Conservation (phyloP, 2,329 filamentous ascomycete genomes). For the Colletotrichum sp. region DNA sequence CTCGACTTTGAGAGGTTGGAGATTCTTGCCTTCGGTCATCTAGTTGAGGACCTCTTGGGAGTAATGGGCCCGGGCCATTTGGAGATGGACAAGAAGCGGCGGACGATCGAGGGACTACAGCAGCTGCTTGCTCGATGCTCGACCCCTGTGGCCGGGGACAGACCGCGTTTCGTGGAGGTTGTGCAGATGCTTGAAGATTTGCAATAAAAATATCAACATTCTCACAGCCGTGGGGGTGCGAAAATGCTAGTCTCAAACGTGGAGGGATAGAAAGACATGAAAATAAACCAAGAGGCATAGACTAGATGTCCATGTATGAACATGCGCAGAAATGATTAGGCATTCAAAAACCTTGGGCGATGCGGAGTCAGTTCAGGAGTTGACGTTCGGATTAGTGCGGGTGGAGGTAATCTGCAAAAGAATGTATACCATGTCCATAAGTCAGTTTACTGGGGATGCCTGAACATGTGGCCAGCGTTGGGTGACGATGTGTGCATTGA, state of each 20-base stretch:
- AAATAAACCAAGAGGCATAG: not conserved
- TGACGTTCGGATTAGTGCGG: not conserved
- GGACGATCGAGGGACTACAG: slow-evolving; percentile 26
- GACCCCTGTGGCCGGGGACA: slow-evolving; percentile 24
- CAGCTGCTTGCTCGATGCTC: slow-evolving; percentile 34
- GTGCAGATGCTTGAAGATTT: not conserved
- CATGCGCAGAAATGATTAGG: not conserved
- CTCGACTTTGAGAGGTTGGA: slow-evolving; percentile 46
- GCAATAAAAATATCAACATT: not conserved
- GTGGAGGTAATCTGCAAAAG: not conserved
- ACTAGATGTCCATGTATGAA: not conserved
- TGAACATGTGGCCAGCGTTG: not conserved
- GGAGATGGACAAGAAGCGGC: slow-evolving; percentile 21
- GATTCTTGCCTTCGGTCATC: slow-evolving; percentile 51
- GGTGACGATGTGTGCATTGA: not conserved
- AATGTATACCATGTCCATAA: not conserved
- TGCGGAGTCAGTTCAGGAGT: not conserved
- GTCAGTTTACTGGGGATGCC: not conserved
- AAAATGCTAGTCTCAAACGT: not conserved
- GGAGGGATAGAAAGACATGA: not conserved
- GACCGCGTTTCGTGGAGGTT: slow-evolving; percentile 36
- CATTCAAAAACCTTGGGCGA: not conserved
- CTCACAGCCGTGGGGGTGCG: not conserved
- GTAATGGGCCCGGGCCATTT: slow-evolving; percentile 27
- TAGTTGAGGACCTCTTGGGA: slow-evolving; percentile 48